Percentiles rank a stretch among this genome's conserved stretches.
These are phyloP conservation scores for Sordariomycetes sp. DNA, from an alignment of 2,329 filamentous ascomycete genomes.

Conservation along the genomic window DNA sequence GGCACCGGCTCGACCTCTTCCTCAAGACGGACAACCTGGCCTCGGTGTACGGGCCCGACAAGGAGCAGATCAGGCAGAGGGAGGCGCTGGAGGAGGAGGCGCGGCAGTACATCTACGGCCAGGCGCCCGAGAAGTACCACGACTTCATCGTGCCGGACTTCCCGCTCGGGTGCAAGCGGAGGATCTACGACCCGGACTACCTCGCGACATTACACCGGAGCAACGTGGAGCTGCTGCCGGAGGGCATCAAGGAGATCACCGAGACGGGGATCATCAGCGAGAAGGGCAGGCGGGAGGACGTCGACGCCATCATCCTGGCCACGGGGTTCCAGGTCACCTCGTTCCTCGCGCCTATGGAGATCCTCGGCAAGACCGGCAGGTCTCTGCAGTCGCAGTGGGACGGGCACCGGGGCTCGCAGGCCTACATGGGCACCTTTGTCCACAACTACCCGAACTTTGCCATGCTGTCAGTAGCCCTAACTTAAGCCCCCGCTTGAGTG, in stretches of 20 bases:
- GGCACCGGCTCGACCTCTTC: not conserved
- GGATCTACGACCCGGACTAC: slow-evolving; percentile 17
- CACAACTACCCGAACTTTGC: no score
- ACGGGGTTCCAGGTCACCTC: slow-evolving; percentile 15
- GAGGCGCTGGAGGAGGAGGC: slow-evolving; percentile 15
- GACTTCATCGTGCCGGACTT: slow-evolving; percentile 19
- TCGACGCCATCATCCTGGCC: slow-evolving; percentile 12
- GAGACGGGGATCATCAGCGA: not conserved
- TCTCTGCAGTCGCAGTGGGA: no score
- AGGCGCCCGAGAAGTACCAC: slow-evolving; percentile 16
- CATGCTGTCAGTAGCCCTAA: no score
- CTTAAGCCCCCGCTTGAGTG: no score
- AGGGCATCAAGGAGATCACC: not conserved
- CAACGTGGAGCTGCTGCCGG: not conserved
- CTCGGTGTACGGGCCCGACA: not conserved
- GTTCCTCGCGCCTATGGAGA: slow-evolving; percentile 16
- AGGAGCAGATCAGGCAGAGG: not conserved
- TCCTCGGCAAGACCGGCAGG: slow-evolving; percentile 10
- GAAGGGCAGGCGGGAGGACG: not conserved
- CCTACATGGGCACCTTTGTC: no score
- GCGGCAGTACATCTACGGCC: slow-evolving; percentile 16
- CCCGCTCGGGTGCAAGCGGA: slow-evolving; percentile 22
- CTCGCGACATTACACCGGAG: not conserved
- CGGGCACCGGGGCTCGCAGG: no score
- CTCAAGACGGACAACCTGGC: not conserved